Evolutionary conservation across 1,284 basidiomycete genomes (phyloP), one percentile per base, ranked within the genome.

Genomic region (Ganoderma boninense): DNA sequence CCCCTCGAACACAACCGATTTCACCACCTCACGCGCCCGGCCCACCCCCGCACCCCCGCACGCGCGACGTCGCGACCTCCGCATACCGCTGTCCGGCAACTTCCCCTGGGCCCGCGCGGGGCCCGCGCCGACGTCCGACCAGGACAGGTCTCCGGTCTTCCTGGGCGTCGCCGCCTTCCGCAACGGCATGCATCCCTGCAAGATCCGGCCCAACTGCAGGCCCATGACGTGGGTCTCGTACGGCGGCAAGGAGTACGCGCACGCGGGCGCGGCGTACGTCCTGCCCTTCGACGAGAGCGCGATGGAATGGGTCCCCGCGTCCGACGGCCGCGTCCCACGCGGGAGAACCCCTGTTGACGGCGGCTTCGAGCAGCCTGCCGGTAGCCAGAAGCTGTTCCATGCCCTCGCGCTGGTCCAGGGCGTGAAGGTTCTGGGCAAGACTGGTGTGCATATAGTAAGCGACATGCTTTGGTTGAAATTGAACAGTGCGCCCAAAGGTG

Each of bases 181-280:
- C 35, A 26, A 43, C 40, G 60, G 60, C 40, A 62, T 62, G 60
- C 60, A 62, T 43, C 60, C 60, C 60, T 62, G 60, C 60, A 62
- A 62, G 60, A 44, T 62, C 60, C 38, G 60, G 60, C 38, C 60
- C 23, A 43, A 26, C 38, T 26, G 14, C 14, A 42, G 13, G 23
- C 60, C 60, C 14, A 62, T 42, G 60, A n/a, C 40, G 3, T 43
- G 40, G 60, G 60, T 62, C 23, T 62, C 60, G 6, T 62, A 62
- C 23, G 60, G 40, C 35, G 60, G 60, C n/a, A 62, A 42, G 23
- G 60, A 62, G 40, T 62, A 62, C 40, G 1, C 23, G n/a, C 38
- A 62, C 10, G 7, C 14, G 1, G 60, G 60, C 4, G n/a, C 13
- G 40, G 40, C 38, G 13, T 62, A 42, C 60, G 14, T 44, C 40